Evolutionary conservation across 345 rosid species (phyloP).

Genomic region (Carallia brachiata): DNA sequence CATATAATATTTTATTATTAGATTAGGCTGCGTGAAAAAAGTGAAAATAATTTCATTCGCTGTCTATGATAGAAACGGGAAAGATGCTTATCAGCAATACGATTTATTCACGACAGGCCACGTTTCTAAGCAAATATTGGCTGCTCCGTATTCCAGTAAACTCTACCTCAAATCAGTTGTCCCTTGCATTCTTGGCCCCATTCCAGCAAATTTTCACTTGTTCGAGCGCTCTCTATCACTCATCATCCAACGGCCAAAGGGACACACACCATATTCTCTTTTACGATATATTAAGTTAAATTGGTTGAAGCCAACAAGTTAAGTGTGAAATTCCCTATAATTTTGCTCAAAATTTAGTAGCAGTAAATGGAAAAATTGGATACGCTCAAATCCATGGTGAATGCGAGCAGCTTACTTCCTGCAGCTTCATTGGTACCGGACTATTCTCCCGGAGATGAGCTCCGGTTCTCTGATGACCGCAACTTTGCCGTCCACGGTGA

Average conservation of each 20-base stretch:
- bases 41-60: too few species aligned
- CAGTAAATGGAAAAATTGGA: neutral
- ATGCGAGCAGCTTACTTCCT: neutral
- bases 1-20: too few species aligned
- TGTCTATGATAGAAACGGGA: too few species aligned
- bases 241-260: neutral
- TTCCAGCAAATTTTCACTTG: neutral
- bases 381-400: neutral
- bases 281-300: too few species aligned
- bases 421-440: conserved; percentile 3
- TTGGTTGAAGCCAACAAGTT: too few species aligned
- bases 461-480: conserved; percentile 32
- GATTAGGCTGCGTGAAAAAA: too few species aligned
- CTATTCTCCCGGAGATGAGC: conserved; percentile 17
- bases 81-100: too few species aligned
- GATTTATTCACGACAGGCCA: neutral
- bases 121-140: neutral
- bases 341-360: too few species aligned
- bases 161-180: too few species aligned
- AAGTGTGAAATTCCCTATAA: too few species aligned
- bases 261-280: too few species aligned
- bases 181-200: neutral
- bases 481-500: conserved; percentile 49
- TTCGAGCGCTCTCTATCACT: neutral
- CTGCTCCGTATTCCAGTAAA: neutral